Base-by-base conservation (phyloP, 306 rosid species). In the Inga leiocalycina region DNA sequence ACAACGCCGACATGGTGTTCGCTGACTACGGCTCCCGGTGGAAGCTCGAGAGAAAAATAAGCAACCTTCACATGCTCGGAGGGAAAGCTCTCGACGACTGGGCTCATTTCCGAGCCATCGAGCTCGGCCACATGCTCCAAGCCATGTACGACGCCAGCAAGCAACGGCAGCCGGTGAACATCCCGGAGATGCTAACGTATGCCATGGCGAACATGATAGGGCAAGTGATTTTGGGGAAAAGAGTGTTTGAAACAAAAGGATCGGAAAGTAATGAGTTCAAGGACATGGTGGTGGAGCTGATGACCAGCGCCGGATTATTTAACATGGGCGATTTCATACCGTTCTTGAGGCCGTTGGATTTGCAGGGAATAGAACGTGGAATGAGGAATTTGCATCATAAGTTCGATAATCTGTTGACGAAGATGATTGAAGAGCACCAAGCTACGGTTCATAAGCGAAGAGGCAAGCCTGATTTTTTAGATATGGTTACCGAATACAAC, bases 221-320 rank as follows among this genome's bases (percentile, higher is more conserved):
- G 9, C 88, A 85, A 20, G 76, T 85, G 56, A 77, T 85, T 17
- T 66, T 85, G 1, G 78, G 88, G 5, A 79, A 82, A 10, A 67
- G 88, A 1, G 85, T 81, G 44, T 85, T 85, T 30, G 83, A 49
- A 66, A 77, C 77, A 2, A 77, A 81, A 20, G 85, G 88, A 0
- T 34, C 30, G 8, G 85, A 85, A 73, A 76, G 82, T 1, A 85
- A 81, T 34, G 88, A 85, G 83, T 85, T 85, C 9, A 85, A 85
- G 83, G 88, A 85, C 66, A 85, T 85, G 88, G 88, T 85, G 44
- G 88, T 85, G 37, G 88, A 85, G 68, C 80, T 81, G 5, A 81
- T 85, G 88, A 85, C 85, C 0, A 51, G 65, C 7, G 85, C 88
- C 1, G 88, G 85, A 15, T 65, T 30, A 10, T 78, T 85, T 19